Evolutionary conservation across 106 monocot species (phyloP).

Genomic region (Allium cepa): DNA sequence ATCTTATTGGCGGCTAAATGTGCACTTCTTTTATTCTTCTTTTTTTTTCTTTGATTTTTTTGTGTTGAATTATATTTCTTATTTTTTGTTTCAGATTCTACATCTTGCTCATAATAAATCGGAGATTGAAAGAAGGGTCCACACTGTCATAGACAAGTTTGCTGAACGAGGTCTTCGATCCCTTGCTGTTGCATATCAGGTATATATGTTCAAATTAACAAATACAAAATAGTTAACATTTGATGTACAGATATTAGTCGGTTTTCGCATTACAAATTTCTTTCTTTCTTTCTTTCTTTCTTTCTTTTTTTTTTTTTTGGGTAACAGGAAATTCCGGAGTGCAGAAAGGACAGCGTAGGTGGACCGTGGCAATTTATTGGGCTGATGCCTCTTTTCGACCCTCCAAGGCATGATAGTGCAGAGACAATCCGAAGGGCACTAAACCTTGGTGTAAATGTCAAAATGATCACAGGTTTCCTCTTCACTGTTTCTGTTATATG

Average conservation of each 20-base stretch:
- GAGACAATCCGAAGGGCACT: slow-evolving; percentile 10
- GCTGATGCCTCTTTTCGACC: slow-evolving; percentile 8
- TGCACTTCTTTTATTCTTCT: too few relatives aligned
- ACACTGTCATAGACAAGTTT: slow-evolving; percentile 95
- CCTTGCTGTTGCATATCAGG: slow-evolving; percentile 93
- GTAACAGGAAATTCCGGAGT: slow-evolving; percentile 3
- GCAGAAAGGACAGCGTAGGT: slow-evolving; percentile 3
- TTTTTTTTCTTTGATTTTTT: slow-evolving; percentile 1
- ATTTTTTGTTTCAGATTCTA: slow-evolving; percentile 44
- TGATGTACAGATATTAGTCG: too few relatives aligned
- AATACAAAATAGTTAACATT: too few relatives aligned
- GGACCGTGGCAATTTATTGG: slow-evolving; percentile 8
- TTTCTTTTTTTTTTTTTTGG: not conserved
- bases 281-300: too few relatives aligned
- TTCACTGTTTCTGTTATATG: not conserved
- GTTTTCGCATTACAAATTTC: too few relatives aligned
- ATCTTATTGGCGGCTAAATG: too few relatives aligned
- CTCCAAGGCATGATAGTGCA: slow-evolving; percentile 12
- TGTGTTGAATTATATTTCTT: too few relatives aligned
- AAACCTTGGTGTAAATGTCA: slow-evolving; percentile 9
- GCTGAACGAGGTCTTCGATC: slow-evolving; percentile 94
- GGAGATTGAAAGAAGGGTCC: slow-evolving; percentile 87
- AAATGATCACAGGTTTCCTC: slow-evolving; percentile 10
- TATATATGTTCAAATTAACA: not conserved
- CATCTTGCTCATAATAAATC: slow-evolving; percentile 92